Conservation (phyloP, 257 asterid genomes). For the Coffea canephora region DNA sequence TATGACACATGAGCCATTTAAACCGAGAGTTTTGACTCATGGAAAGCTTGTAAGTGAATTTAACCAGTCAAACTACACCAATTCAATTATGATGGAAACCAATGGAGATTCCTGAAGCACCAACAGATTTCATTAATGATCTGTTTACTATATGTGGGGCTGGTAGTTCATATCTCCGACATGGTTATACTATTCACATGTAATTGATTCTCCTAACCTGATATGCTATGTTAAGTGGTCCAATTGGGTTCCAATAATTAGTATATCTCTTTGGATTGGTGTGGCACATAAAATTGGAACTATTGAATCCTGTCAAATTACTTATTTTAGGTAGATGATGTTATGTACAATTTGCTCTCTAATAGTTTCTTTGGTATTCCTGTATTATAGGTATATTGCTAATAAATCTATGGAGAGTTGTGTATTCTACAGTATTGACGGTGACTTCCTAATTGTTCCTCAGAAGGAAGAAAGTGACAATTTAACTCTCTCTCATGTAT, state of each 20-base stretch:
- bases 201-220: slow-evolving; percentile 32
- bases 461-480: slow-evolving; percentile 81
- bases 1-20: slow-evolving; percentile 93
- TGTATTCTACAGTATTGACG: slow-evolving; percentile 96
- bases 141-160: slow-evolving; percentile 91
- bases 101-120: slow-evolving; percentile 59
- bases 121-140: slow-evolving; percentile 80
- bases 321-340: neutral
- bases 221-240: neutral
- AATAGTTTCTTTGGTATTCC: slow-evolving; percentile 8
- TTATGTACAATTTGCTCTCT: neutral
- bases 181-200: slow-evolving; percentile 98
- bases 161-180: slow-evolving; percentile 94
- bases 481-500: neutral
- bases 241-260: neutral
- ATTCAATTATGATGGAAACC: slow-evolving; percentile 97
- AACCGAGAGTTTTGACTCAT: slow-evolving; percentile 65
- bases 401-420: slow-evolving; percentile 86
- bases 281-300: neutral
- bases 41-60: slow-evolving; percentile 85
- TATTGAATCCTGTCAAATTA: neutral
- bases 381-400: slow-evolving; percentile 66
- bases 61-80: slow-evolving; percentile 74
- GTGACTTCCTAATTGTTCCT: slow-evolving; percentile 94
- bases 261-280: neutral